These are phyloP conservation scores for Strobilomyces dryophilus DNA, from an alignment of 768 basidiomycete species.

Conservation along the genomic window DNA sequence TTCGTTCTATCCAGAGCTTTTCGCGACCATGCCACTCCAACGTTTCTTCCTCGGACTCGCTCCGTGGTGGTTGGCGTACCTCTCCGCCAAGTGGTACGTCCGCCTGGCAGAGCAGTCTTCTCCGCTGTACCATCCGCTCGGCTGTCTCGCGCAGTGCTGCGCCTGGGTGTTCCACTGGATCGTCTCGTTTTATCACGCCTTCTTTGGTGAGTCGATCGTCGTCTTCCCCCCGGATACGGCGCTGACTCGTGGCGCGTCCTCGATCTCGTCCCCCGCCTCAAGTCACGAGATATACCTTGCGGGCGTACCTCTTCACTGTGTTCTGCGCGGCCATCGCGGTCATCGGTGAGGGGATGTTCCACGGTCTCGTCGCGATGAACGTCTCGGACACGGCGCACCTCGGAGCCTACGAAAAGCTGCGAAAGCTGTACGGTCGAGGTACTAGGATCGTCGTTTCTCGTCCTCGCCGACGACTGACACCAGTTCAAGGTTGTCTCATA, in stretches of 20 bases:
- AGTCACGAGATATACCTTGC: constrained; percentile 13
- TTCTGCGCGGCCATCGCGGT: constrained; percentile 14
- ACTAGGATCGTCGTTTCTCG: background rate
- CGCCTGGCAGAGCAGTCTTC: constrained; percentile 19
- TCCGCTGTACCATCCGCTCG: constrained; percentile 20
- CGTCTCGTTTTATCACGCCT: constrained; percentile 14
- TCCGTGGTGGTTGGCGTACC: constrained; percentile 20
- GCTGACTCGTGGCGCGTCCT: background rate
- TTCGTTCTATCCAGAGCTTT: constrained; percentile 8
- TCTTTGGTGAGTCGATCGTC: constrained; percentile 12
- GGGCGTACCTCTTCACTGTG: constrained; percentile 17
- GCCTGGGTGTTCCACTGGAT: constrained; percentile 25
- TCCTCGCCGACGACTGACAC: background rate
- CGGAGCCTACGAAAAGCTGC: constrained; percentile 12
- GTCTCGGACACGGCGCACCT: constrained; percentile 11
- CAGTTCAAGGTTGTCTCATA: constrained; percentile 7
- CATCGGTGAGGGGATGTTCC: constrained; percentile 19
- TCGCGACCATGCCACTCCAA: constrained; percentile 6
- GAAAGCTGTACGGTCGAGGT: constrained; percentile 16
- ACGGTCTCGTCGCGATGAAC: constrained; percentile 12
- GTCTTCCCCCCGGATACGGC: background rate
- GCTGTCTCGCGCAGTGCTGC: constrained; percentile 23
- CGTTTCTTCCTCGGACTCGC: constrained; percentile 21
- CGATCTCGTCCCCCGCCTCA: background rate
- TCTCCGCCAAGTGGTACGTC: constrained; percentile 19